Conservation (phyloP, 768 basidiomycete species). For the Podaxis mareebaensis region DNA sequence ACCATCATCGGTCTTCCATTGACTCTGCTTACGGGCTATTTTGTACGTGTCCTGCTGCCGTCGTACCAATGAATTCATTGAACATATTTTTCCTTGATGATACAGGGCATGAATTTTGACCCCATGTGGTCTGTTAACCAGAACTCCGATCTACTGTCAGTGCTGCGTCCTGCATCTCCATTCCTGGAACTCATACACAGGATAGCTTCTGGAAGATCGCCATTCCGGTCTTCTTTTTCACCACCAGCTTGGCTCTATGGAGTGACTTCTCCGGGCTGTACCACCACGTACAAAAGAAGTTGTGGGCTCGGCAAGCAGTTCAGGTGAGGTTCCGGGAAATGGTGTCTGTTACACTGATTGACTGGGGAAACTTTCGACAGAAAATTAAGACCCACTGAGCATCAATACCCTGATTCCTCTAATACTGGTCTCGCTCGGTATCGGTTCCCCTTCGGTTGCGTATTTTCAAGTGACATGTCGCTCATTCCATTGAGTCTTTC, state of each 20-base stretch:
- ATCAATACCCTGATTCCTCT: neutral
- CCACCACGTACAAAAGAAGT: slow-evolving; percentile 49
- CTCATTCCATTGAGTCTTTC: neutral
- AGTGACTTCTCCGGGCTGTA: slow-evolving; percentile 47
- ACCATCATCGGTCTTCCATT: slow-evolving; percentile 74
- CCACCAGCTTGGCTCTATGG: slow-evolving; percentile 54
- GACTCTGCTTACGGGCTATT: slow-evolving; percentile 71
- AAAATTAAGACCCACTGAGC: slow-evolving; percentile 3
- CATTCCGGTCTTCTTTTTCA: slow-evolving; percentile 54
- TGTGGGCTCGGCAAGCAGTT: slow-evolving; percentile 18
- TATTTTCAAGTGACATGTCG: neutral
- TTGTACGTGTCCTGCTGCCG: slow-evolving; percentile 30
- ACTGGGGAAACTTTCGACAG: neutral
- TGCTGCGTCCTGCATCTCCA: slow-evolving; percentile 6
- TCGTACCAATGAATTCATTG: neutral
- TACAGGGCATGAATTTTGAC: slow-evolving; percentile 67
- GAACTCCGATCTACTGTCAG: slow-evolving; percentile 49
- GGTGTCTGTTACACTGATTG: neutral
- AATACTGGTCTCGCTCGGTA: neutral
- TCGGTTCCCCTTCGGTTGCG: neutral
- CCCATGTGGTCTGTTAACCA: slow-evolving; percentile 49
- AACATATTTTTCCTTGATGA: neutral
- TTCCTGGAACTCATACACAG: neutral
- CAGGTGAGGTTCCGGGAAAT: neutral
- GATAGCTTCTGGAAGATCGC: slow-evolving; percentile 68